Conservation (phyloP, 169 alveolate genomes). For the Theileria luwenshuni region DNA sequence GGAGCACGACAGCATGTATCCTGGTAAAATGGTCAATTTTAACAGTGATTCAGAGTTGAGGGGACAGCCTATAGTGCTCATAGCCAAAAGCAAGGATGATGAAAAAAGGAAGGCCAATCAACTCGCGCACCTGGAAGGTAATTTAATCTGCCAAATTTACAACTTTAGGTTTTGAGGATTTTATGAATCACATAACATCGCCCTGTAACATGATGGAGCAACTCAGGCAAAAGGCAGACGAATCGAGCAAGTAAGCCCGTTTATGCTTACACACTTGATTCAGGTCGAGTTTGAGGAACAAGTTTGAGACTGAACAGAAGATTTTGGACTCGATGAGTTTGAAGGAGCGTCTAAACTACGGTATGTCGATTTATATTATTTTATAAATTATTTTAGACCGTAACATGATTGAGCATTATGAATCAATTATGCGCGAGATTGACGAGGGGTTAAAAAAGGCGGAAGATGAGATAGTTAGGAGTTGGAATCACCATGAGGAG, state of each 20-base stretch:
- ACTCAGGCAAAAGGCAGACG: slow-evolving; percentile 21
- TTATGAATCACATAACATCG: slow-evolving; percentile 64
- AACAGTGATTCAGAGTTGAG: slow-evolving; percentile 24
- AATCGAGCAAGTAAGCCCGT: not conserved
- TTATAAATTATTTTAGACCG: slow-evolving; percentile 17
- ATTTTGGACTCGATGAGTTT: slow-evolving; percentile 65
- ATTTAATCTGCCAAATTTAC: not conserved
- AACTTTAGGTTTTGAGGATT: slow-evolving; percentile 60
- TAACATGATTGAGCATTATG: slow-evolving; percentile 67
- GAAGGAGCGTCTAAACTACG: slow-evolving; percentile 63
- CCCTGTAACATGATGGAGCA: slow-evolving; percentile 66
- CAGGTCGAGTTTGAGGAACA: slow-evolving; percentile 25
- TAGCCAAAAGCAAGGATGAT: slow-evolving; percentile 59
- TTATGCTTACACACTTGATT: not conserved
- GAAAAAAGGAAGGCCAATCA: slow-evolving; percentile 53
- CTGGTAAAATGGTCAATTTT: slow-evolving; percentile 21
- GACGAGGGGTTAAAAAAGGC: slow-evolving; percentile 58
- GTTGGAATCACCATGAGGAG: slow-evolving; percentile 59
- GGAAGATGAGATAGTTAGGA: slow-evolving; percentile 38
- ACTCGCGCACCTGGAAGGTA: slow-evolving; percentile 64
- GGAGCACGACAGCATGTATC: slow-evolving; percentile 55
- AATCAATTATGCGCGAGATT: slow-evolving; percentile 52
- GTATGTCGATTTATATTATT: slow-evolving; percentile 7
- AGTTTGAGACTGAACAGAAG: slow-evolving; percentile 50
- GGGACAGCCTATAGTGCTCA: slow-evolving; percentile 53